phyloP scores from a whole-genome alignment of 75 land plant species.

The Selaginella moellendorffii region DNA sequence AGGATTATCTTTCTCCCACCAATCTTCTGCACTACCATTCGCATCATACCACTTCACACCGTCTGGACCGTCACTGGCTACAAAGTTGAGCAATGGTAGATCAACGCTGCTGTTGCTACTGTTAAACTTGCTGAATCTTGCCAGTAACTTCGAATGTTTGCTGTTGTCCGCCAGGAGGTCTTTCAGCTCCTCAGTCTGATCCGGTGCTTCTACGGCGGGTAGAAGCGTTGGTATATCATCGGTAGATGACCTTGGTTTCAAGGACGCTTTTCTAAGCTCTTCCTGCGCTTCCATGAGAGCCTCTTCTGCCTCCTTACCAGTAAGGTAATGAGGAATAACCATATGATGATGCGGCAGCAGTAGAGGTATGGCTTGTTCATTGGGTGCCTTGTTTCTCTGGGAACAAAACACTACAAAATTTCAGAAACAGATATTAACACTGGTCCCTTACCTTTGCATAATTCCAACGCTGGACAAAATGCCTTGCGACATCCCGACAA shows the following conservation, averaged over 20 bases:
- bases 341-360: slow-evolving; percentile 97
- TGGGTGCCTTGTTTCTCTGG: slow-evolving; percentile 89
- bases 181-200: slow-evolving; percentile 13
- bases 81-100: neutral
- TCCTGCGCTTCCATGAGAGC: slow-evolving; percentile 20
- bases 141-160: neutral
- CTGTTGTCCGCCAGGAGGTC: neutral
- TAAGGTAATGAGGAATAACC: slow-evolving; percentile 94
- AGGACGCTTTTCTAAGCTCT: slow-evolving; percentile 22
- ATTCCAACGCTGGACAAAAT: slow-evolving; percentile 99
- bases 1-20: too few relatives aligned
- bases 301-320: slow-evolving; percentile 28
- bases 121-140: too few relatives aligned
- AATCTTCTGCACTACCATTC: too few relatives aligned
- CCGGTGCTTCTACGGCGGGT: slow-evolving; percentile 49
- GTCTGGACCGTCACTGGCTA: neutral
- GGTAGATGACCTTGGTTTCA: slow-evolving; percentile 39
- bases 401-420: too few relatives aligned
- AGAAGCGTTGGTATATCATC: slow-evolving; percentile 78
- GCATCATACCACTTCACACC: too few relatives aligned
- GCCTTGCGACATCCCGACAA: slow-evolving; percentile 93
- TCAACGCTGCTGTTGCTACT: too few relatives aligned
- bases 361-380: slow-evolving; percentile 82
- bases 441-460: slow-evolving; percentile 85
- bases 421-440: too few relatives aligned